Evolutionary conservation across 768 basidiomycete species (phyloP), one percentile per base, ranked within the genome.

Genomic region (Paxillus ammoniavirescens): DNA sequence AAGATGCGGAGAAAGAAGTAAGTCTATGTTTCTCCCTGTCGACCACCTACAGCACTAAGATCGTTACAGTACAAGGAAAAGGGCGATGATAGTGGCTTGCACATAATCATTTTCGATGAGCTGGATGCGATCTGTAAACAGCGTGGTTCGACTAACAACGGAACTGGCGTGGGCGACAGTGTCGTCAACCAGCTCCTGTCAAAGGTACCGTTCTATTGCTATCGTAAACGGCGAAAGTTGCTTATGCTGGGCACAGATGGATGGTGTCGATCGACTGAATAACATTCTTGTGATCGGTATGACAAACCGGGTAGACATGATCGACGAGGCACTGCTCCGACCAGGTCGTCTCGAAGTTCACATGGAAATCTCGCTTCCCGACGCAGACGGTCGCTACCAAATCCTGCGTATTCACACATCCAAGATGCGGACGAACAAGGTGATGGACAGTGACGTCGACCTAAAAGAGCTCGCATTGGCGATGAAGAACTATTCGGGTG

Each of bases 41-140:
- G 8, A 31, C 3, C 1, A 12, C 30, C 10, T 10, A 41, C 52
- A 10, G 54, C 37, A 9, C 52, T 59, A 30, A 64, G 50, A n/a
- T 21, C 9, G 2, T 12, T 23, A 5, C 59, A 95, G 91, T 98
- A 95, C 77, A 98, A 97, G 71, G 92, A 91, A 61, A 98, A 98
- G 72, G 91, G 88, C 7, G 96, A 98, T 59, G 95, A 98, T 60
- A 96, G 93, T 71, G 94, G 93, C 3, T 73, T 99, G 44, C 97
- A 99, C 65, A 98, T 99, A 75, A 98, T 99, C 74, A 99, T 99
- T 56, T 99, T 99, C 65, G 97, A 99, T 69, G 97, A 99, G 72
- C 72, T 99, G 62, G 97, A 99, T 65, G 97, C 97, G 14, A 91
- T 99, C 59, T 98, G 94, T 80, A 99, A 98, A 69, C 97, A 98